A percentile compares a stretch with the other conserved stretches of the same genome.
These are phyloP conservation scores for Debaryomyces subglobosus DNA, from an alignment of 1,139 yeast genomes.

Conservation along the genomic window DNA sequence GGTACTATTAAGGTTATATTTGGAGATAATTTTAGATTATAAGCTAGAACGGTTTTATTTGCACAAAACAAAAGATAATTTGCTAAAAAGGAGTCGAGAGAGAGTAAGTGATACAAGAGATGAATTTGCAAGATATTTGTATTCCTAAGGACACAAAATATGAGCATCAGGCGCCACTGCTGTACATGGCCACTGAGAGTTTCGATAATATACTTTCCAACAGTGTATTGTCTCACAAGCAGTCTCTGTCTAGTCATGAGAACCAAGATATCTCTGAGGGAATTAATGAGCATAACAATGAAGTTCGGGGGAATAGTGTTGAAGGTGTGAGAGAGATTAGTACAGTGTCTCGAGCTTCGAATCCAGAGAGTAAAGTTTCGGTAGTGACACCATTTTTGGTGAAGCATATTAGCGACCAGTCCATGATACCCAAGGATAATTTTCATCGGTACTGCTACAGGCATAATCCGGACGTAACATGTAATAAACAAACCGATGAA, in stretches of 20 bases:
- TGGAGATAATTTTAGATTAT: neutral
- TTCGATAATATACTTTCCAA: slow-evolving; percentile 14
- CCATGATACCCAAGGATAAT: slow-evolving; percentile 49
- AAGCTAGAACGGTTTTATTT: neutral
- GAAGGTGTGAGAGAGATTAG: neutral
- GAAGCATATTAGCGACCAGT: slow-evolving; percentile 48
- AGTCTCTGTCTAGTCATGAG: neutral
- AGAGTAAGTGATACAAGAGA: neutral
- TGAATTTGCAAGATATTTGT: slow-evolving; percentile 25
- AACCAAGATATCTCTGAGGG: neutral
- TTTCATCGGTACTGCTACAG: slow-evolving; percentile 79
- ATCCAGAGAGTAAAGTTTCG: slow-evolving; percentile 22
- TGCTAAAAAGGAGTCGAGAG: neutral
- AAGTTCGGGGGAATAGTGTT: neutral
- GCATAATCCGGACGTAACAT: slow-evolving; percentile 82
- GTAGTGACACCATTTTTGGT: slow-evolving; percentile 51
- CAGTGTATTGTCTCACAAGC: slow-evolving; percentile 11
- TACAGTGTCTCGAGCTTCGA: neutral
- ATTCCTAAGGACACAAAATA: slow-evolving; percentile 12
- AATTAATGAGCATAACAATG: neutral
- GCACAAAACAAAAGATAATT: neutral
- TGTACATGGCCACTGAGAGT: slow-evolving; percentile 8
- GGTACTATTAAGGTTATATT: neutral
- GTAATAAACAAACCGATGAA: slow-evolving; percentile 74
- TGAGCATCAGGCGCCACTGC: neutral